phyloP scores from a whole-genome alignment of 208 protist species.

The Acanthamoeba quina region DNA sequence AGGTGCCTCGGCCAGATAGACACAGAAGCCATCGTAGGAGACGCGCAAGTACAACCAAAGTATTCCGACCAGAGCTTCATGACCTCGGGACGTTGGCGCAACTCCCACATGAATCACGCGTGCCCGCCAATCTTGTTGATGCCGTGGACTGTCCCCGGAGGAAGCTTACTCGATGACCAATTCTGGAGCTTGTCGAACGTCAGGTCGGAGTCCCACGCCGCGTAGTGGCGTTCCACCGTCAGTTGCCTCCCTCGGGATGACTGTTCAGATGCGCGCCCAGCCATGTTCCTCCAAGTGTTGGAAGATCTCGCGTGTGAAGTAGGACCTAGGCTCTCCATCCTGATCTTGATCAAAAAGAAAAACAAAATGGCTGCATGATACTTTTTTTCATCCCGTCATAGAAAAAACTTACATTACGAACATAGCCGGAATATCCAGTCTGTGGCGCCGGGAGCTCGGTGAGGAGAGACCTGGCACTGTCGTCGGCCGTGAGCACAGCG shows the following conservation, averaged over 20 bases:
- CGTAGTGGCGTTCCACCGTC: constrained; percentile 15
- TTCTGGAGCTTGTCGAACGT: background rate
- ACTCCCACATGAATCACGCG: constrained; percentile 49
- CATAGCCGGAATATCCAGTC: too few species aligned
- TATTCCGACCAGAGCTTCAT: constrained; percentile 1
- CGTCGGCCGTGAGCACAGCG: too few species aligned
- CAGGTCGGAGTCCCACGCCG: background rate
- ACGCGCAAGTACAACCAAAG: background rate
- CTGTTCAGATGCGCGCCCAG: constrained; percentile 1
- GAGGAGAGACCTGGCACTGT: too few species aligned
- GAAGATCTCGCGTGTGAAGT: too few species aligned
- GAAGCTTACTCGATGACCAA: background rate
- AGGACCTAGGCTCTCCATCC: too few species aligned
- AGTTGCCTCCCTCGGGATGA: background rate
- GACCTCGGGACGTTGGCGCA: constrained; percentile 6
- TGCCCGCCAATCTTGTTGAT: constrained; percentile 62
- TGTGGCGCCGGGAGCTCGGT: too few species aligned
- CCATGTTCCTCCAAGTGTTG: constrained; percentile 25
- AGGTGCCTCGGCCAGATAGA: background rate
- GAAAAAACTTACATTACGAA: too few species aligned
- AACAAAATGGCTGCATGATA: too few species aligned
- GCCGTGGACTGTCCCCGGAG: constrained; percentile 28
- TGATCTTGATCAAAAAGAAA: too few species aligned
- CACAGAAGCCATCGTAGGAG: background rate
- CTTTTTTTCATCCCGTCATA: too few species aligned